These are phyloP conservation scores for Dactylis glomerata DNA, from an alignment of 176 grass and related monocot species.

Conservation along the genomic window DNA sequence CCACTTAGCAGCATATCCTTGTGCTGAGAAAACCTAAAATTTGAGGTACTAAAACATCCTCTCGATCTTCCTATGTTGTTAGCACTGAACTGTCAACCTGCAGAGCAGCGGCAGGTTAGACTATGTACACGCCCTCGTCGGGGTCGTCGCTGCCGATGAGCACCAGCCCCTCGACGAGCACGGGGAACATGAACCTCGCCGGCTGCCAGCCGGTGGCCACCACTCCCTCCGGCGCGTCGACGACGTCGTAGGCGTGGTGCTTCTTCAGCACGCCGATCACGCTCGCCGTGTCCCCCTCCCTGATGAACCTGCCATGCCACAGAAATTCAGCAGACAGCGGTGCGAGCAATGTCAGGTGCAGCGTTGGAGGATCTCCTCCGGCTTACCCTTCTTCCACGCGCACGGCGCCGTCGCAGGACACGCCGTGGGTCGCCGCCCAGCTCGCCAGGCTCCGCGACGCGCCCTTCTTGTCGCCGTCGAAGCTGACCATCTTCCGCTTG, in stretches of 20 bases:
- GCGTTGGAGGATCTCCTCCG: neutral
- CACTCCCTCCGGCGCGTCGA: slow-evolving; percentile 42
- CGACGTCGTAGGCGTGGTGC: slow-evolving; percentile 58
- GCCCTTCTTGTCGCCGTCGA: slow-evolving; percentile 38
- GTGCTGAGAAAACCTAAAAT: neutral
- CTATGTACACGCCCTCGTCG: slow-evolving; percentile 61
- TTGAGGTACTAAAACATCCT: slow-evolving; percentile 47
- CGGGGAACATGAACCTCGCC: slow-evolving; percentile 70
- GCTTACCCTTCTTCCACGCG: slow-evolving; percentile 71
- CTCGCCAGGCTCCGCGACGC: slow-evolving; percentile 37
- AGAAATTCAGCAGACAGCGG: neutral
- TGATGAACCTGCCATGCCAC: slow-evolving; percentile 52
- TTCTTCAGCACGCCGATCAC: slow-evolving; percentile 76
- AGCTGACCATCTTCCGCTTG: slow-evolving; percentile 29
- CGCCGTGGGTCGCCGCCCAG: slow-evolving; percentile 38
- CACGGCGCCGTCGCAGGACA: slow-evolving; percentile 35
- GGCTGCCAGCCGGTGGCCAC: slow-evolving; percentile 57
- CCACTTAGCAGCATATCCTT: neutral
- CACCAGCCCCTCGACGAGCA: slow-evolving; percentile 72
- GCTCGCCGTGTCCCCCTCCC: slow-evolving; percentile 72
- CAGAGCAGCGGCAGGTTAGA: slow-evolving; percentile 23
- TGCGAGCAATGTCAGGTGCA: neutral
- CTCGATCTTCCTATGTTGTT: neutral
- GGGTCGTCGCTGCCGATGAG: slow-evolving; percentile 54
- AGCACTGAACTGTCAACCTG: neutral